Base-by-base conservation (phyloP, 768 basidiomycete species). In the Kwoniella botswanensis region DNA sequence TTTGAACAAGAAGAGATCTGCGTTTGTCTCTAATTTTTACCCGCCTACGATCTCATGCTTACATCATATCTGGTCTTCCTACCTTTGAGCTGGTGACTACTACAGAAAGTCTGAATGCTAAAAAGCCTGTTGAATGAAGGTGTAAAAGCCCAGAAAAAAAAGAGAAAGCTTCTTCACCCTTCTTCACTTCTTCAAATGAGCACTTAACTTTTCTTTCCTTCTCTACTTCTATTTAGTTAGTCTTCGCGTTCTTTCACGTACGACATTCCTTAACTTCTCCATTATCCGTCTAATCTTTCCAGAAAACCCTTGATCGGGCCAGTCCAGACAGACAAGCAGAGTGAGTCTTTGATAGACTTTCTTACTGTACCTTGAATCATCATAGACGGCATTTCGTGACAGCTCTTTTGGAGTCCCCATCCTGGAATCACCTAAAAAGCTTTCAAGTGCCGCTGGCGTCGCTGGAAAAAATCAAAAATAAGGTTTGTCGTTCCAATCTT, bases 401-500 rank as follows among this genome's bases (percentile, higher is more conserved):
- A 22, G 21, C 42, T 43, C 35, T 41, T 46, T 21, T 41, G 65
- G 65, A 59, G 65, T 59, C 65, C 65, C 65, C 65, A 35, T 41
- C 26, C n/a, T 62, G 50, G 52, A 54, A 63, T 52, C 46, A 13
- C 4, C 6, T 11, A 41, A n/a, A 17, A 41, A 17, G n/a, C 22
- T 46, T 22, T 17, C 41, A 42, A 67, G 65, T 57, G 65, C 65
- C 65, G 65, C 65, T 67, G 65, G 65, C 65, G 65, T 67, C 57
- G 58, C 65, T 57, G 12, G 35, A 35, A 35, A 35, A 35, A 35
- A 35, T 35, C 35, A 35, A 44, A 43, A 55, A 21, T 21, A 67
- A 67, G 65, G 56, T 67, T 67, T 44, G 65, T 52, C 22, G 55
- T 65, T 65, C 55, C 65, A 67, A 67, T 59, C 56, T 67, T 57